These are phyloP conservation scores for Saxophila tyrrhenica DNA, from an alignment of 495 filamentous ascomycete species.

Conservation along the genomic window DNA sequence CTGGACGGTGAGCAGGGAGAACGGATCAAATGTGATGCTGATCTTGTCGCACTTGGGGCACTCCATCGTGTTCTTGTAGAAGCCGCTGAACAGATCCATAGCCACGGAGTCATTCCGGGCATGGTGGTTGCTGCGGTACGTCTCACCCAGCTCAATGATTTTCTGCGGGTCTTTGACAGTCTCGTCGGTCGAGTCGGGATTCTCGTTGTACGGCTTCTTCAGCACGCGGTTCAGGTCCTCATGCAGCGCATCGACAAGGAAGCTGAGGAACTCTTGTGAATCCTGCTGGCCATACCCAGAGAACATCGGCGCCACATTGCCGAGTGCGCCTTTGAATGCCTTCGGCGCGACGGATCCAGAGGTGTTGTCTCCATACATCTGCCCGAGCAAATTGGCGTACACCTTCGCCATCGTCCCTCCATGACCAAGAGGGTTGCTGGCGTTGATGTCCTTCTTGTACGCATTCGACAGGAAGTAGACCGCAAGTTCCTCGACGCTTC, in stretches of 20 bases:
- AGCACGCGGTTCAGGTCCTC: conserved; percentile 88
- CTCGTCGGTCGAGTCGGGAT: conserved; percentile 93
- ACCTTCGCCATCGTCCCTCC: conserved; percentile 70
- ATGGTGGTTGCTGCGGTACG: conserved; percentile 85
- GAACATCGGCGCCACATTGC: conserved; percentile 68
- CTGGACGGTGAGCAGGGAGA: conserved; percentile 86
- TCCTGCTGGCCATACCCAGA: conserved; percentile 95
- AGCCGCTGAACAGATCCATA: conserved; percentile 86
- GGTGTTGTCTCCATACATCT: conserved; percentile 55
- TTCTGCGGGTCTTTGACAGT: conserved; percentile 75
- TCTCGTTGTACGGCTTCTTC: conserved; percentile 96
- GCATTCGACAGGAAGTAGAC: conserved; percentile 72
- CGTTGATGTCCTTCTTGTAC: conserved; percentile 70
- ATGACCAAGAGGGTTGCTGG: conserved; percentile 70
- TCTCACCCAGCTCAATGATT: conserved; percentile 69
- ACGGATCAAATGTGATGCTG: conserved; percentile 97
- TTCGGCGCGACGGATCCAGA: conserved; percentile 57
- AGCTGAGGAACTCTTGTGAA: conserved; percentile 94
- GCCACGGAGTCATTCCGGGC: conserved; percentile 89
- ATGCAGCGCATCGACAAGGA: conserved; percentile 85
- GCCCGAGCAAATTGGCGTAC: conserved; percentile 61
- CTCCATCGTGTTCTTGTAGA: conserved; percentile 93
- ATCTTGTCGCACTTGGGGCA: conserved; percentile 88
- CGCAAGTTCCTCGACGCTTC: conserved; percentile 81
- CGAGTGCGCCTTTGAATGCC: conserved; percentile 69